Conservation (phyloP, 768 basidiomycete species). For the Candolleomyces efflorescens region DNA sequence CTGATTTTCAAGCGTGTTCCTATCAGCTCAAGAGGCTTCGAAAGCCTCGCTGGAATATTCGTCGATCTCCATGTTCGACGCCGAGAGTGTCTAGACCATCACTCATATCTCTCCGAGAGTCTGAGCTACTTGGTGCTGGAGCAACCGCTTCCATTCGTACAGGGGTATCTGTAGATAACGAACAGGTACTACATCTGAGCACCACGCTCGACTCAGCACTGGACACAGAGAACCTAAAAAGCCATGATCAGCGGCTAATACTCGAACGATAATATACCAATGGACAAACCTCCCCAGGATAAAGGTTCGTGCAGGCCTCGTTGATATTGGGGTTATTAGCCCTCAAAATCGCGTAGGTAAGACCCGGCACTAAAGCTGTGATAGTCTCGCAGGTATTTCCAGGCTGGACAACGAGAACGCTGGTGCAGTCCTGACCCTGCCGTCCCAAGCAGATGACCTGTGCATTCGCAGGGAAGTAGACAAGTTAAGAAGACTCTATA, state of each 20-base stretch:
- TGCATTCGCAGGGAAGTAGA: not conserved
- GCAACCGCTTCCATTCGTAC: too few species aligned
- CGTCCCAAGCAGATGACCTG: conserved; percentile 54
- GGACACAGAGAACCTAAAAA: not conserved
- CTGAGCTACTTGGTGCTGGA: too few species aligned
- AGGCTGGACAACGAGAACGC: conserved; percentile 39
- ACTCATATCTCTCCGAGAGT: too few species aligned
- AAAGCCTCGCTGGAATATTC: too few species aligned
- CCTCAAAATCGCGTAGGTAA: conserved; percentile 42
- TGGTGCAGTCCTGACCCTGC: conserved; percentile 50
- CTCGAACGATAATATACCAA: not conserved
- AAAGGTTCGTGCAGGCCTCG: conserved; percentile 48
- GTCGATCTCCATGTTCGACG: too few species aligned
- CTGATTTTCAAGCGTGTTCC: too few species aligned
- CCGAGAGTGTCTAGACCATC: too few species aligned
- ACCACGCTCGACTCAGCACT: too few species aligned
- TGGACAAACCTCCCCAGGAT: conserved; percentile 49
- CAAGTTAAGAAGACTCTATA: not conserved
- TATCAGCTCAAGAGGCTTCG: too few species aligned
- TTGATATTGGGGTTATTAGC: conserved; percentile 67
- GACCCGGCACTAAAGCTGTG: conserved; percentile 31
- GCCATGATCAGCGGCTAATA: not conserved
- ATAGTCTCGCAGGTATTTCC: conserved; percentile 53
- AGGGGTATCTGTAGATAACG: too few species aligned
- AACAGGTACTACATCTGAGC: too few species aligned